These are phyloP conservation scores for Aaosphaeria arxii DNA, from an alignment of 2,329 filamentous ascomycete species.

Conservation along the genomic window DNA sequence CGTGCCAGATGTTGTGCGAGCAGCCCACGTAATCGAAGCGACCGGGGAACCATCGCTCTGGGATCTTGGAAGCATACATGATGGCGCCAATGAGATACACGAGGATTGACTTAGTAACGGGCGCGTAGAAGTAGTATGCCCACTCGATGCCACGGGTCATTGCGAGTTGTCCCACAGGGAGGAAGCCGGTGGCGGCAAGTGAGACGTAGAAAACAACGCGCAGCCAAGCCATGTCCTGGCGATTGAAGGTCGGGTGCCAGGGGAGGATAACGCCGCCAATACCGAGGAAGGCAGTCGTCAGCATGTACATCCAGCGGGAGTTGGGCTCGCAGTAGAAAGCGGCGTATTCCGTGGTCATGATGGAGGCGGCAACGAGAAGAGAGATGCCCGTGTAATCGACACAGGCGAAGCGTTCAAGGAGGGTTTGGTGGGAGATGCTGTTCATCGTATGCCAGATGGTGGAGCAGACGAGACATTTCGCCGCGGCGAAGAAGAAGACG, in stretches of 20 bases:
- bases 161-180: slow-evolving; percentile 82
- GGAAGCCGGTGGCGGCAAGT: slow-evolving; percentile 81
- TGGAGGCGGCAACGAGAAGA: slow-evolving; percentile 88
- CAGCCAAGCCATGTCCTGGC: slow-evolving; percentile 85
- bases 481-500: slow-evolving; percentile 93
- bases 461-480: slow-evolving; percentile 91
- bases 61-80: slow-evolving; percentile 87
- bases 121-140: slow-evolving; percentile 87
- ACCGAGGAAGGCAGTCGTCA: slow-evolving; percentile 75
- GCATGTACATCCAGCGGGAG: slow-evolving; percentile 83
- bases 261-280: slow-evolving; percentile 86
- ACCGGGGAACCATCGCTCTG: slow-evolving; percentile 89
- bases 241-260: slow-evolving; percentile 95
- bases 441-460: slow-evolving; percentile 99
- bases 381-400: slow-evolving; percentile 99
- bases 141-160: slow-evolving; percentile 73
- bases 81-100: slow-evolving; percentile 85
- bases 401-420: slow-evolving; percentile 94
- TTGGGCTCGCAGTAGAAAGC: slow-evolving; percentile 96
- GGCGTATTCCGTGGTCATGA: slow-evolving; percentile 97
- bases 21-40: slow-evolving; percentile 94
- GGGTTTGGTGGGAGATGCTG: slow-evolving; percentile 82
- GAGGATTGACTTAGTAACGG: slow-evolving; percentile 75
- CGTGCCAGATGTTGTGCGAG: slow-evolving; percentile 96
- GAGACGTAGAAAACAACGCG: slow-evolving; percentile 89